Percentiles rank a stretch among this genome's conserved stretches.
Conservation (phyloP, 1,284 basidiomycete genomes). For the Ceratorhiza oryzae-sativae region DNA sequence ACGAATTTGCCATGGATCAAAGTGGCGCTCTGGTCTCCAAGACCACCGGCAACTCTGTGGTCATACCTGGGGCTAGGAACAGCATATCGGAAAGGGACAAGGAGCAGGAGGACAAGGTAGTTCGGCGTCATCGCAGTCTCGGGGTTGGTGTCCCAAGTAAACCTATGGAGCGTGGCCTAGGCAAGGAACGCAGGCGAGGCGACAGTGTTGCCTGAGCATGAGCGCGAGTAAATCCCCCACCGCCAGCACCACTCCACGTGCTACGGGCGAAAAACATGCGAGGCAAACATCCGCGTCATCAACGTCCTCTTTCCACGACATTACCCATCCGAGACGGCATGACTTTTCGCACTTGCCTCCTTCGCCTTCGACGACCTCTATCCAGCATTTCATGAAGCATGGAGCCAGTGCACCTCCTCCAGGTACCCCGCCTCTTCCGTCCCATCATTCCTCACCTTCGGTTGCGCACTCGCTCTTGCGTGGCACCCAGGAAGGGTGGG, state of each 20-base stretch:
- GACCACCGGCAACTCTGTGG: conserved; percentile 48
- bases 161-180: conserved; percentile 55
- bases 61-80: conserved; percentile 1
- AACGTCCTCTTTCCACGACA: conserved; percentile 65
- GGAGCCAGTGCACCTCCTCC: conserved; percentile 56
- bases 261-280: conserved; percentile 45
- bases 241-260: conserved; percentile 40
- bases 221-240: conserved; percentile 54
- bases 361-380: conserved; percentile 82
- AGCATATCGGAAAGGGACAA: conserved; percentile 44
- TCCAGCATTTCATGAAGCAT: conserved; percentile 76
- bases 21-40: conserved; percentile 65
- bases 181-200: conserved; percentile 65
- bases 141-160: conserved; percentile 60
- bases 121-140: conserved; percentile 75
- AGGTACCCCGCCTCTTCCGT: conserved; percentile 58
- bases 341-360: conserved; percentile 90
- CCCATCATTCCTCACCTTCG: conserved; percentile 42
- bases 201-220: conserved; percentile 65
- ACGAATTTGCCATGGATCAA: conserved; percentile 81
- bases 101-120: conserved; percentile 60
- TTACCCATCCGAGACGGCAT: conserved; percentile 52
- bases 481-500: conserved; percentile 85
- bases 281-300: conserved; percentile 52
- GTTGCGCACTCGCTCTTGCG: conserved; percentile 81